A percentile compares a stretch with the other conserved stretches of the same genome.
These are phyloP conservation scores for Deinandra increscens DNA, from an alignment of 129 eudicot genomes.

Conservation along the genomic window DNA sequence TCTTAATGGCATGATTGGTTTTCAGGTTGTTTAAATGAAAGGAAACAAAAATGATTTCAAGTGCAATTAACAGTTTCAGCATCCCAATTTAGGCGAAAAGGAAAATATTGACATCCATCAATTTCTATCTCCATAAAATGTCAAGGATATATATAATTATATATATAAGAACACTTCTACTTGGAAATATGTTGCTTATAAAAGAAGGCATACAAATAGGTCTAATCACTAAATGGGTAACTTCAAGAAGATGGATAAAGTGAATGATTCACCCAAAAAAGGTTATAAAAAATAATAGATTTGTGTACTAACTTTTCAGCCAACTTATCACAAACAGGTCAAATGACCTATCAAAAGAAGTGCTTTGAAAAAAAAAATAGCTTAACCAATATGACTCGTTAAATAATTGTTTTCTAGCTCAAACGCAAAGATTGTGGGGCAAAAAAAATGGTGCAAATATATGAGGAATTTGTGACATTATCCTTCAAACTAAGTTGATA, in stretches of 20 bases:
- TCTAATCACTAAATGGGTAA: not conserved
- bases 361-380: not conserved
- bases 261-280: not conserved
- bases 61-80: constrained; percentile 13
- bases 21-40: not conserved
- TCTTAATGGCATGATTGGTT: not conserved
- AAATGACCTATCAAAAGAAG: not conserved
- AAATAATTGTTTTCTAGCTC: not conserved
- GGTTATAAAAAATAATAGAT: not conserved
- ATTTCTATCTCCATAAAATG: constrained; percentile 10
- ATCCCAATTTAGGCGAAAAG: not conserved
- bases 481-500: not conserved
- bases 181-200: not conserved
- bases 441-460: not conserved
- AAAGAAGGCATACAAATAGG: not conserved
- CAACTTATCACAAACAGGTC: constrained; percentile 4
- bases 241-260: constrained; percentile 14
- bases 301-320: not conserved
- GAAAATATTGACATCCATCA: not conserved
- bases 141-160: not conserved
- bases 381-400: not conserved
- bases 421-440: not conserved
- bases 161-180: constrained; percentile 11
- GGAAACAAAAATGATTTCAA: constrained; percentile 13
- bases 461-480: not conserved